Percentiles rank a stretch among this genome's conserved stretches.
phyloP scores from a whole-genome alignment of 2,329 filamentous ascomycete species.

The Exutisphaerella laricina region DNA sequence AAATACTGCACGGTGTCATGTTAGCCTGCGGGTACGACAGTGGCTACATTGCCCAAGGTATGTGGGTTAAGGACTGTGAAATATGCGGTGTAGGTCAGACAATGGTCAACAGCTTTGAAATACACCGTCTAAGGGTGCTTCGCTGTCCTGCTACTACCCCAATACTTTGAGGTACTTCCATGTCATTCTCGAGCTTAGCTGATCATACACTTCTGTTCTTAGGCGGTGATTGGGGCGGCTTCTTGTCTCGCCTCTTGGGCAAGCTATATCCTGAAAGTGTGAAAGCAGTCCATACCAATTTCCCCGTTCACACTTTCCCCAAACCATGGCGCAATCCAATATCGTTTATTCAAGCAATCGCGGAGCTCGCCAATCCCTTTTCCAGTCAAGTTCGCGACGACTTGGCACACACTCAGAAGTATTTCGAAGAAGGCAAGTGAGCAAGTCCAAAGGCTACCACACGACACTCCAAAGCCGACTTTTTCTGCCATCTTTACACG shows the following conservation, averaged over 20 bases:
- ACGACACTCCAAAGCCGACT: too few relatives aligned
- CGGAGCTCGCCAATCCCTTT: not conserved
- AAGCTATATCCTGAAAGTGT: constrained; percentile 50
- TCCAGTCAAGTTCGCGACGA: not conserved
- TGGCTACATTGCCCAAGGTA: constrained; percentile 53
- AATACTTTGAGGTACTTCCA: too few relatives aligned
- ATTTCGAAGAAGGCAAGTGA: not conserved
- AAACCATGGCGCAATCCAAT: constrained; percentile 1
- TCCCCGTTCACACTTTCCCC: constrained; percentile 24
- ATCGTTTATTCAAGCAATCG: not conserved
- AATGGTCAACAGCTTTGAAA: too few relatives aligned
- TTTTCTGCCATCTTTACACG: too few relatives aligned
- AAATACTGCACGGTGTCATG: constrained; percentile 59
- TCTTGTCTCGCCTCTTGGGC: constrained; percentile 57
- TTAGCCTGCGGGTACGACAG: constrained; percentile 55
- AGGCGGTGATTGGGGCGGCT: constrained; percentile 66
- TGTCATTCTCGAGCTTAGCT: too few relatives aligned
- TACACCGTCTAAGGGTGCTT: too few relatives aligned
- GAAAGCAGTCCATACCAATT: constrained; percentile 58
- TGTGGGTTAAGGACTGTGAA: too few relatives aligned
- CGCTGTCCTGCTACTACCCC: too few relatives aligned
- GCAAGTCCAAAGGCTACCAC: too few relatives aligned
- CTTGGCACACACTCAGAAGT: not conserved
- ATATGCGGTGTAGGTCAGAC: too few relatives aligned
- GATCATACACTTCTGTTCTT: too few relatives aligned